Conservation (phyloP, 192 early-diverging fungal species). For the Coemansia sp. region DNA sequence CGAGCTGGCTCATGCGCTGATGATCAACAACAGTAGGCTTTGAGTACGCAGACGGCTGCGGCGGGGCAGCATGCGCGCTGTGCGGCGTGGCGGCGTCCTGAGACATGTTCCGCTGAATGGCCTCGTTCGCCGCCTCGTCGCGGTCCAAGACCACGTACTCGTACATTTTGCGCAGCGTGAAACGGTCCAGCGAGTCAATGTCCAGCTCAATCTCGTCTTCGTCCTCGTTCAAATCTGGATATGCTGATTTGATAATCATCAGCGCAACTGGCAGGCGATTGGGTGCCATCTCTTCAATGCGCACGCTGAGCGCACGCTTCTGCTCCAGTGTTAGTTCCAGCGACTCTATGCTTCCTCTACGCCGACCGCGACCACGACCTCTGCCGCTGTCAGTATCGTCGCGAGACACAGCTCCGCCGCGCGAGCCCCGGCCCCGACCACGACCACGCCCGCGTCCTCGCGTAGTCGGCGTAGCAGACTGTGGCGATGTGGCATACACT, state of each 20-base stretch:
- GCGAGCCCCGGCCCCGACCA: conserved; percentile 41
- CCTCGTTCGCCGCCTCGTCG: conserved; percentile 53
- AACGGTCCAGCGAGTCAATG: conserved; percentile 84
- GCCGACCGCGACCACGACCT: conserved; percentile 39
- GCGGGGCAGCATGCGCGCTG: conserved; percentile 53
- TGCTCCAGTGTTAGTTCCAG: conserved; percentile 76
- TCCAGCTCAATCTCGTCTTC: conserved; percentile 95
- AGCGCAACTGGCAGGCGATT: conserved; percentile 44
- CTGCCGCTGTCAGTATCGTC: conserved; percentile 25
- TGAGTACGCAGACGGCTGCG: conserved; percentile 35
- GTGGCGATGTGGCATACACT: conserved; percentile 30
- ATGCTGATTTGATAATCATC: conserved; percentile 55
- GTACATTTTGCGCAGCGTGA: conserved; percentile 81
- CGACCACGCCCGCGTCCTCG: conserved; percentile 34
- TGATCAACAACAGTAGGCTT: conserved; percentile 27
- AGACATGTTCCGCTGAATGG: conserved; percentile 49
- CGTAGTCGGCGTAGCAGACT: conserved; percentile 11
- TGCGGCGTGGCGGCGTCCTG: conserved; percentile 20
- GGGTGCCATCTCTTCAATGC: conserved; percentile 38
- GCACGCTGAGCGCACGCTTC: conserved; percentile 75
- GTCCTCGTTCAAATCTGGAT: conserved; percentile 56
- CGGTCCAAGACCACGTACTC: conserved; percentile 72
- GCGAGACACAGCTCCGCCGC: conserved; percentile 36
- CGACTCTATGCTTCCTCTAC: conserved; percentile 50
- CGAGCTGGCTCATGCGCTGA: conserved; percentile 44